Evolutionary conservation across 805 yeast genomes (phyloP).

Genomic region (Suhomyces emberorum): DNA sequence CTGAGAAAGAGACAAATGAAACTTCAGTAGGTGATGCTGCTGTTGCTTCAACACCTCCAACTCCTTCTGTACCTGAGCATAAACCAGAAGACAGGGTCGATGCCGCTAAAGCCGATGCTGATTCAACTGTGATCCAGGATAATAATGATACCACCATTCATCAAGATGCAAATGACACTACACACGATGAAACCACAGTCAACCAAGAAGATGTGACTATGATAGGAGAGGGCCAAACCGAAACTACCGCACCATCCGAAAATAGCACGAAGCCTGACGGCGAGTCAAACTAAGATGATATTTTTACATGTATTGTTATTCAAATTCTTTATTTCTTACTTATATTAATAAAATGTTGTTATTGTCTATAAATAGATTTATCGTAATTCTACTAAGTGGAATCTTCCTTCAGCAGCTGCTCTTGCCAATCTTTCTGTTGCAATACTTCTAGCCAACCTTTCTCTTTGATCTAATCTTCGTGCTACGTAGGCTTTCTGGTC

Average conservation of each 20-base stretch:
- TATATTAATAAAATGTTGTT: constrained; percentile 3
- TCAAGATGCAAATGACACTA: constrained; percentile 48
- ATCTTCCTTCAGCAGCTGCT: constrained; percentile 44
- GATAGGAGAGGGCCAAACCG: constrained; percentile 15
- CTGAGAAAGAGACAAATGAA: not conserved
- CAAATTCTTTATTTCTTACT: constrained; percentile 2
- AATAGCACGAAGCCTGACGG: constrained; percentile 1
- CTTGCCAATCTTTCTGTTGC: constrained; percentile 51
- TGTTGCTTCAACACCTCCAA: no score
- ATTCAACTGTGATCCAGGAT: constrained; percentile 46
- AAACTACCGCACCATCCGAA: constrained; percentile 5
- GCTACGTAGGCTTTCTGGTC: constrained; percentile 60
- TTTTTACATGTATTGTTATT: not conserved
- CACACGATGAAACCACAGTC: constrained; percentile 38
- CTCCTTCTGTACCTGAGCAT: not conserved
- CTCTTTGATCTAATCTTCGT: constrained; percentile 59
- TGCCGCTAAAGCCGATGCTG: constrained; percentile 34
- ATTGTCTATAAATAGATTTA: no score
- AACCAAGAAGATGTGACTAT: constrained; percentile 25
- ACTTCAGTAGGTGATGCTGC: not conserved
- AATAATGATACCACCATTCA: constrained; percentile 46
- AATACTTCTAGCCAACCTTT: constrained; percentile 51
- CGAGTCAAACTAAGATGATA: no score
- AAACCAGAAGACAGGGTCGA: not conserved
- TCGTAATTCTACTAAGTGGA: constrained; percentile 9